Percentiles rank a stretch among this genome's conserved stretches.
These are phyloP conservation scores for Dinochytrium kinnereticum DNA, from an alignment of 371 early-diverging fungal species.

Conservation along the genomic window DNA sequence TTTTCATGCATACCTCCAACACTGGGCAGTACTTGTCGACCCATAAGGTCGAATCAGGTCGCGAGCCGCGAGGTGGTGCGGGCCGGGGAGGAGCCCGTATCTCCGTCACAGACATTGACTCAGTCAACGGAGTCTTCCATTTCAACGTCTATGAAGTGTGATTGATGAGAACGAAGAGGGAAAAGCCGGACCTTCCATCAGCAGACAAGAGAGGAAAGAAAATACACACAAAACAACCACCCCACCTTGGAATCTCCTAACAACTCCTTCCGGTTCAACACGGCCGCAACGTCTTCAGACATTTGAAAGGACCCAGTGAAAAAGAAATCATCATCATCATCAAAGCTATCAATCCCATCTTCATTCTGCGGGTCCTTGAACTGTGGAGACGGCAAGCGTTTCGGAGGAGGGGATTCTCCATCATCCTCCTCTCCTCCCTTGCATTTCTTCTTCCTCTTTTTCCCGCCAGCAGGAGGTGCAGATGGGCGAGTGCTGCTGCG, in stretches of 20 bases:
- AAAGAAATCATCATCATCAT: neutral
- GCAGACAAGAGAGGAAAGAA: neutral
- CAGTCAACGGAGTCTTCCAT: neutral
- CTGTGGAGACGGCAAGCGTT: too few species aligned
- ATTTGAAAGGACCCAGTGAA: neutral
- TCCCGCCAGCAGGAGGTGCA: too few species aligned
- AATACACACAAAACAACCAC: neutral
- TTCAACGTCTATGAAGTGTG: neutral
- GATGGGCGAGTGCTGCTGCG: too few species aligned
- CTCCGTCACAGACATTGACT: neutral
- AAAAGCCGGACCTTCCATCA: neutral
- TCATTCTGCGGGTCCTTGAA: too few species aligned
- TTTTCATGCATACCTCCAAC: neutral
- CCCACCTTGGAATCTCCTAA: neutral
- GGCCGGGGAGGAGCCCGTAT: neutral
- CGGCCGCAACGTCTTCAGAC: neutral
- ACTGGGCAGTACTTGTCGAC: constrained; percentile 5
- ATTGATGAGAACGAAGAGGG: neutral
- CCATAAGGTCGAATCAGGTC: neutral
- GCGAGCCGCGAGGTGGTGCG: neutral
- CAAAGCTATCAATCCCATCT: constrained; percentile 11
- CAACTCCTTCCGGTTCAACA: too few species aligned
- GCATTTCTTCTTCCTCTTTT: too few species aligned
- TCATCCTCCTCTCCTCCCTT: too few species aligned
- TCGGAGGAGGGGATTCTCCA: too few species aligned